These are phyloP conservation scores for Ogataea paradorogensis DNA, from an alignment of 805 yeast species.

Conservation along the genomic window DNA sequence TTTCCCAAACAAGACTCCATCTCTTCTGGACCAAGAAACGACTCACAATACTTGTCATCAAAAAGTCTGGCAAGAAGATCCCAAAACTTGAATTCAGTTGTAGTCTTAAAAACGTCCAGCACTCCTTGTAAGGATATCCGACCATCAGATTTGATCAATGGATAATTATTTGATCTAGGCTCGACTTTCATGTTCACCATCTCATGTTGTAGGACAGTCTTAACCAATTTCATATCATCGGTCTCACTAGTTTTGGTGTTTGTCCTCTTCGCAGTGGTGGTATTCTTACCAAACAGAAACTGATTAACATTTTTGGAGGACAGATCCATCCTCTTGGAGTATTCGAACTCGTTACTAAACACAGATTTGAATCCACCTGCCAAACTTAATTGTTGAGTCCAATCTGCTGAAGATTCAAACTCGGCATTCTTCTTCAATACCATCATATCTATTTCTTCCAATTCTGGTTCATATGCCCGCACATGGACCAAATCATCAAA, in stretches of 20 bases:
- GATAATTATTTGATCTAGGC: conserved; percentile 33
- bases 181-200: conserved; percentile 6
- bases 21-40: conserved; percentile 14
- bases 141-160: conserved; percentile 33
- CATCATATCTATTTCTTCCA: conserved; percentile 44
- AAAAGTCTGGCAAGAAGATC: conserved; percentile 62
- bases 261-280: conserved; percentile 12
- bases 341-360: conserved; percentile 25
- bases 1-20: conserved; percentile 5
- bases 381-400: conserved; percentile 64
- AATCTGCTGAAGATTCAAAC: conserved; percentile 52
- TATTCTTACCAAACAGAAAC: conserved; percentile 18
- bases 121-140: conserved; percentile 33
- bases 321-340: conserved; percentile 13
- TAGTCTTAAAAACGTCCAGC: conserved; percentile 13
- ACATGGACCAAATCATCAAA: conserved; percentile 47
- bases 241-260: conserved; percentile 8
- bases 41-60: conserved; percentile 36
- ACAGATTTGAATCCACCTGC: conserved; percentile 44
- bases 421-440: conserved; percentile 40
- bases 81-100: conserved; percentile 39
- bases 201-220: conserved; percentile 16
- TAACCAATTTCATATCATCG: conserved; percentile 8
- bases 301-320: conserved; percentile 22
- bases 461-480: conserved; percentile 69